Evolutionary conservation across 345 rosid species (phyloP), one percentile per base, ranked within the genome.

Genomic region (Aethionema arabicum): DNA sequence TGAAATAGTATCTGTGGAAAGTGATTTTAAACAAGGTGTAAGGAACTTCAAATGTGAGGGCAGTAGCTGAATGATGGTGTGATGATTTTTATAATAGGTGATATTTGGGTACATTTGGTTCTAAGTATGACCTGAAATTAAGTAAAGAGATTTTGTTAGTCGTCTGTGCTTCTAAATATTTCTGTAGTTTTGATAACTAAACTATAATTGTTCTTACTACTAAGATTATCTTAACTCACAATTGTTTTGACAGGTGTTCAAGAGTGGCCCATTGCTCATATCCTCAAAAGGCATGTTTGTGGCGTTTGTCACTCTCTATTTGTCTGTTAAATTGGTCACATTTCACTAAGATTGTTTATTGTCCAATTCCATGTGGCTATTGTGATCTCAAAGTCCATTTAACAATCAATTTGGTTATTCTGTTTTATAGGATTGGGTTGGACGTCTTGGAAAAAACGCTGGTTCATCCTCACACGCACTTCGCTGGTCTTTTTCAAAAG

Each of bases 381-480:
- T 32, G 61, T 43, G 61, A 31, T 52, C 16, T 3, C 51, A 42
- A 50, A 51, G 31, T 64, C 30, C 48, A 48, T 36, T 71, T 12
- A 52, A 41, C 21, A 10, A 52, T 10, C 32, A 7, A 15, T 44
- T 35, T 57, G 58, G 54, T 61, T 14, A 5, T 69, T 54, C 31
- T 46, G 57, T 42, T 64, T 40, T 82, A 78, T 80, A 93, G 99
- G 99, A 63, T 73, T 93, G 69, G 96, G 99, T 67, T 93, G 99
- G 99, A 93, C 87, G 65, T 93, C 97, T 60, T 93, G 99, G 99
- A 93, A 93, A 80, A 93, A 83, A 74, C 96, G 99, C 45, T 93
- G 99, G 97, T 93, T 93, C 75, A 87, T 90, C 66, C 89, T 93
- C 68, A 90, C 99, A 30, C 95, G 97, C 54, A 84, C 90, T 45